Base-by-base conservation (phyloP, 1,139 yeast species). In the Zygoascus hellenicus region DNA sequence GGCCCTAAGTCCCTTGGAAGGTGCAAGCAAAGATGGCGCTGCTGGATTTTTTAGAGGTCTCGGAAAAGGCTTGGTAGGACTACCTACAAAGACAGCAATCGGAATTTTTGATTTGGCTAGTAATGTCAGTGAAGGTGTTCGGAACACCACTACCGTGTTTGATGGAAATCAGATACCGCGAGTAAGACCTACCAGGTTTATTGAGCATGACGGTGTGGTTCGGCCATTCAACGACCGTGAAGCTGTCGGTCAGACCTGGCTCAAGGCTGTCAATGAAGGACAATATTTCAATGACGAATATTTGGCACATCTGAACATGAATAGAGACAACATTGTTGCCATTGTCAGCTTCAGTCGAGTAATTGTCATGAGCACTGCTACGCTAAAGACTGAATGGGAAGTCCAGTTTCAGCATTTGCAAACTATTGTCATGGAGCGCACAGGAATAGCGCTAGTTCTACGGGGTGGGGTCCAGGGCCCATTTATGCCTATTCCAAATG, bases 71-170 rank as follows among this genome's bases (percentile, higher is more conserved):
- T 63, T 94, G 17, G 79, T 94, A 48, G 98, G 98, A 0, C 69
- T 94, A 35, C 98, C 98, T 0, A 89, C 98, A 0, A 94, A 94
- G 67, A 88, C 98, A 0, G 96, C 97, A 0, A 89, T 92, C 59
- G 99, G 99, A 6, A 65, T 92, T 31, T 83, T 94, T 59, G 99
- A 94, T 62, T 72, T 94, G 55, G 96, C 98, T 0, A 84, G 88
- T 42, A 90, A 88, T 66, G 82, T 92, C 28, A 83, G 96, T 68
- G 97, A 90, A 63, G 97, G 97, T 19, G 90, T 94, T 43, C 76
- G 92, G 51, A 89, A 84, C 62, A 87, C 97, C 0, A 88, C 99
- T 0, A 87, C 96, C 0, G 92, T 87, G 1, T 84, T 89, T 62
- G 97, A 88, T 63, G 78, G 78, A 2, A 90, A 83, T 43, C 84